Conservation (phyloP, 2,329 filamentous ascomycete genomes). For the Ramularia endophylla region DNA sequence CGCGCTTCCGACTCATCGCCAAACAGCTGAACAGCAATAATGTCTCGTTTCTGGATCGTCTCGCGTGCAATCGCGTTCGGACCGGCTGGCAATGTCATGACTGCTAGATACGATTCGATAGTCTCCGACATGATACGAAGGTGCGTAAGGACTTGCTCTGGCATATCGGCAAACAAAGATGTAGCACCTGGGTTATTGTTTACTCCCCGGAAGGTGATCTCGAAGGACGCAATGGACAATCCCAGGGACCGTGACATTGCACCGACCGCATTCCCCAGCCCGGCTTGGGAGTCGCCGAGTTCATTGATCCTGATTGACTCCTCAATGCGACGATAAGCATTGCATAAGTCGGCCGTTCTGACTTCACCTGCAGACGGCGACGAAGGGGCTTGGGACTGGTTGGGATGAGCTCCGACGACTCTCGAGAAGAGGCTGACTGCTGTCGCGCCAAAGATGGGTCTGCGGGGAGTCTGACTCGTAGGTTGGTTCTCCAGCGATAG, state of each 20-base stretch:
- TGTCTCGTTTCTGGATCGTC: slow-evolving; percentile 21
- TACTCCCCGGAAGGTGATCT: slow-evolving; percentile 86
- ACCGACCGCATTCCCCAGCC: slow-evolving; percentile 17
- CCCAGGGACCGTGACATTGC: slow-evolving; percentile 52
- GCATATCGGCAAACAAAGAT: slow-evolving; percentile 72
- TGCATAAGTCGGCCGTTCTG: slow-evolving; percentile 36
- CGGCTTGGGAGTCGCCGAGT: slow-evolving; percentile 29
- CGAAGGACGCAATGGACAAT: slow-evolving; percentile 78
- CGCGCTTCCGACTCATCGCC: slow-evolving; percentile 21
- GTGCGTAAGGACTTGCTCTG: slow-evolving; percentile 77
- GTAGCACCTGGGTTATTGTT: slow-evolving; percentile 56
- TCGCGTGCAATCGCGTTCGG: slow-evolving; percentile 31
- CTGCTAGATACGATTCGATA: slow-evolving; percentile 72
- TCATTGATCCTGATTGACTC: slow-evolving; percentile 50
- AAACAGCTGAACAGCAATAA: slow-evolving; percentile 27
- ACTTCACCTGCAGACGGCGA: slow-evolving; percentile 4
- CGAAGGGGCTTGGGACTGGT: neutral
- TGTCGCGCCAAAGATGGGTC: slow-evolving; percentile 10
- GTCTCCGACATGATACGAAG: slow-evolving; percentile 86
- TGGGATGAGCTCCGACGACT: neutral
- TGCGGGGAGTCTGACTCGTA: slow-evolving; percentile 10
- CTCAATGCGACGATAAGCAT: slow-evolving; percentile 51
- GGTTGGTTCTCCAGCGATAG: slow-evolving; percentile 21
- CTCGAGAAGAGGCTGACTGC: slow-evolving; percentile 11
- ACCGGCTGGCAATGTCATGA: slow-evolving; percentile 62